These are phyloP conservation scores for Albifimbria verrucaria DNA, from an alignment of 2,329 filamentous ascomycete species.

Conservation along the genomic window DNA sequence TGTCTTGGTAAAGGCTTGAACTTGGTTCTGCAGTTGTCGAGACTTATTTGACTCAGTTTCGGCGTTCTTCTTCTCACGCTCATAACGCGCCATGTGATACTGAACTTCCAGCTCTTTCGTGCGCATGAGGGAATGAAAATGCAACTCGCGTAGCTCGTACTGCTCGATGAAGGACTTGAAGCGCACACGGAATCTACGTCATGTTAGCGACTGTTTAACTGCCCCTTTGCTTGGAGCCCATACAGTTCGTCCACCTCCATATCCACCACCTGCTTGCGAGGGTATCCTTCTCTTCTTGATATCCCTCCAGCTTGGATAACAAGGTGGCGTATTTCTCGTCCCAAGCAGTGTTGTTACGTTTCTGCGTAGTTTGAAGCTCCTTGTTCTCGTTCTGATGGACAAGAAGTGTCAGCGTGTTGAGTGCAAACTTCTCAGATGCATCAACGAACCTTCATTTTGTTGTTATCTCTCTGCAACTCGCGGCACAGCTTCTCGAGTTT, in stretches of 20 bases:
- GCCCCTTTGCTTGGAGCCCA: conserved; percentile 32
- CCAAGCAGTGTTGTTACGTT: conserved; percentile 75
- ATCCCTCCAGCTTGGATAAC: conserved; percentile 80
- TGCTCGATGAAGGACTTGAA: conserved; percentile 96
- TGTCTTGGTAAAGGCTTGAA: conserved; percentile 93
- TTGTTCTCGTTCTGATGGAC: conserved; percentile 78
- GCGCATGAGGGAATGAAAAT: conserved; percentile 87
- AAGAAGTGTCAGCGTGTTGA: conserved; percentile 20
- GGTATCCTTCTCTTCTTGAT: conserved; percentile 84
- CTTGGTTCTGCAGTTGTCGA: conserved; percentile 83
- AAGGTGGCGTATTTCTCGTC: conserved; percentile 81
- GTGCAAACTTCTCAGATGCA: neutral
- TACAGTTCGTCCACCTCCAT: conserved; percentile 88
- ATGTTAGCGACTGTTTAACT: too few species aligned
- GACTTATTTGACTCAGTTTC: conserved; percentile 78
- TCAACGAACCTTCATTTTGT: conserved; percentile 81
- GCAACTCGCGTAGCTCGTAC: conserved; percentile 90
- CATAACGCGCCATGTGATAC: conserved; percentile 81
- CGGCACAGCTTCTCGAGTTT: conserved; percentile 95
- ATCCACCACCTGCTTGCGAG: conserved; percentile 75
- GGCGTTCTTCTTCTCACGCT: conserved; percentile 84
- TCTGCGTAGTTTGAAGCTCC: conserved; percentile 81
- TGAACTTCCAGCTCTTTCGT: conserved; percentile 96
- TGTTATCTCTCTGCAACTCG: conserved; percentile 94
- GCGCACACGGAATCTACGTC: conserved; percentile 68